phyloP scores from a whole-genome alignment of 768 basidiomycete species.

The Suillus brevipes region DNA sequence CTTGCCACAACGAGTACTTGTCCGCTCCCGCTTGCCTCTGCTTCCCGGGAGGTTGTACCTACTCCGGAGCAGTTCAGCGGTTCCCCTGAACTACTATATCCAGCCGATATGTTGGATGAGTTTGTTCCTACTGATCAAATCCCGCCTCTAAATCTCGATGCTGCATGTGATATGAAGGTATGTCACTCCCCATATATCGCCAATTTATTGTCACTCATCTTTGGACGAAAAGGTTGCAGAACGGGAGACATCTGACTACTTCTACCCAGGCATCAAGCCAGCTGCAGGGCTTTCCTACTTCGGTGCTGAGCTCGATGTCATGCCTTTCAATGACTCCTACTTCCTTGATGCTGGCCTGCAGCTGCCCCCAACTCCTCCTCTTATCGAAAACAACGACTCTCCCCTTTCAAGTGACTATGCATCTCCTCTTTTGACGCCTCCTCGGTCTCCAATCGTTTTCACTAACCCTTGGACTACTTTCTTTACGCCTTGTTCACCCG shows the following conservation, averaged over 20 bases:
- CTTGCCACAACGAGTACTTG: conserved; percentile 3
- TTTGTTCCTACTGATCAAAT: conserved; percentile 40
- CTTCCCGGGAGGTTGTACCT: conserved; percentile 5
- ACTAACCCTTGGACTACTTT: conserved; percentile 24
- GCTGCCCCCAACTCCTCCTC: conserved; percentile 9
- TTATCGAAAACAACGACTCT: conserved; percentile 15
- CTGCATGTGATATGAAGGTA: conserved; percentile 19
- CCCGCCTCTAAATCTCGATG: conserved; percentile 34
- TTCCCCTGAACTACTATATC: conserved; percentile 25
- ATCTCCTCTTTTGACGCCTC: conserved; percentile 14
- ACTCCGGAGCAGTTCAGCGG: conserved; percentile 1
- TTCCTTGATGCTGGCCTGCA: conserved; percentile 18
- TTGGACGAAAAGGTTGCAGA: conserved; percentile 4
- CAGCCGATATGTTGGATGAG: conserved; percentile 7
- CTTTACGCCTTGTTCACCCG: background rate
- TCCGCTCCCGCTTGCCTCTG: background rate
- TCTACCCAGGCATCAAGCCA: conserved; percentile 25
- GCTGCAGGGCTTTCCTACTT: conserved; percentile 23
- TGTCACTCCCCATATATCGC: conserved; percentile 4
- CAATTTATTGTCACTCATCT: background rate
- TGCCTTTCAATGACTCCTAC: conserved; percentile 27
- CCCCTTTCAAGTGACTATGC: conserved; percentile 9
- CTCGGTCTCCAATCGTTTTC: conserved; percentile 28
- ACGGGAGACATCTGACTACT: background rate
- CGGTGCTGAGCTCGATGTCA: conserved; percentile 33